A percentile compares a stretch with the other conserved stretches of the same genome.
Conservation (phyloP, 106 monocot species). For the Hemerocallis citrina region DNA sequence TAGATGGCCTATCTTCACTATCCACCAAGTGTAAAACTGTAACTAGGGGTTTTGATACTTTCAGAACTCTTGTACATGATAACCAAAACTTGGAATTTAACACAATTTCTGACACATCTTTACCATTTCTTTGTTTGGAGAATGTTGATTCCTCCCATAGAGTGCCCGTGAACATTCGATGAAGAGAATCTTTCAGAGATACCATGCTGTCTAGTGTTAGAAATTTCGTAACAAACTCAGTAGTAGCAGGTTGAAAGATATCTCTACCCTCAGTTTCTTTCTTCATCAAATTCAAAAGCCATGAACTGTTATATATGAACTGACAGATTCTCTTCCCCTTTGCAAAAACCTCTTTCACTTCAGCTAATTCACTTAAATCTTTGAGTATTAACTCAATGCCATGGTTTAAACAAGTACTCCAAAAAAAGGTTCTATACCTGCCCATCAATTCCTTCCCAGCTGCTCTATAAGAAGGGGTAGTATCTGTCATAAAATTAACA, state of each 20-base stretch:
- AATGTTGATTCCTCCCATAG: conserved; percentile 25
- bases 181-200: conserved; percentile 23
- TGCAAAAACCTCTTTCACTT: conserved; percentile 21
- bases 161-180: conserved; percentile 32
- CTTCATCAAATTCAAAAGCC: conserved; percentile 34
- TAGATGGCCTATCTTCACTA: conserved; percentile 36
- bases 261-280: conserved; percentile 39
- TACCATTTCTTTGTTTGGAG: conserved; percentile 24
- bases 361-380: conserved; percentile 28
- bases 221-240: conserved; percentile 34
- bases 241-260: conserved; percentile 28
- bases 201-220: conserved; percentile 31
- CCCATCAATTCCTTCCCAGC: conserved; percentile 28
- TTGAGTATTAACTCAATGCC: conserved; percentile 45
- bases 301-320: conserved; percentile 38
- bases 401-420: conserved; percentile 30
- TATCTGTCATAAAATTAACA: conserved; percentile 44
- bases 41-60: conserved; percentile 35
- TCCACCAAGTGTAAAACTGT: conserved; percentile 22
- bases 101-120: conserved; percentile 26
- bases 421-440: conserved; percentile 38
- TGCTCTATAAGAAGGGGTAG: conserved; percentile 23
- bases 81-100: conserved; percentile 39
- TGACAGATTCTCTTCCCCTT: conserved; percentile 38
- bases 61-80: conserved; percentile 24